A percentile compares a stretch with the other conserved stretches of the same genome.
phyloP scores from a whole-genome alignment of 805 yeast genomes.

The Cyberlindnera suaveolens region DNA sequence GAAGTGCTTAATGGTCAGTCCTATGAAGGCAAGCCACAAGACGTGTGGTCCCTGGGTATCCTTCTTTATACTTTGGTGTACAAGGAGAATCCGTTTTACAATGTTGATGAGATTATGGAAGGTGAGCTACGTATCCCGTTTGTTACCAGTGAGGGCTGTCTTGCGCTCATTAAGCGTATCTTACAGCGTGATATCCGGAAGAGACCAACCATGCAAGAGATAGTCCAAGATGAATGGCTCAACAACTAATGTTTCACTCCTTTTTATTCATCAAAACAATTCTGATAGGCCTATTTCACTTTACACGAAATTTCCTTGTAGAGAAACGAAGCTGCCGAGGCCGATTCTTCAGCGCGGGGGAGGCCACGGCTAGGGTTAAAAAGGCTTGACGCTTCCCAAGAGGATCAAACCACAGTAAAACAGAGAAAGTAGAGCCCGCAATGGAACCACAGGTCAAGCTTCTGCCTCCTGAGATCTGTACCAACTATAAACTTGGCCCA shows the following conservation, averaged over 20 bases:
- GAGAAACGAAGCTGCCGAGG: too few relatives aligned
- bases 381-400: too few relatives aligned
- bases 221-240: slow-evolving; percentile 70
- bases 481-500: slow-evolving; percentile 15
- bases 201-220: slow-evolving; percentile 71
- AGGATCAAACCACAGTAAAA: too few relatives aligned
- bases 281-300: too few relatives aligned
- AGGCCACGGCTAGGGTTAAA: too few relatives aligned
- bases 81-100: slow-evolving; percentile 93
- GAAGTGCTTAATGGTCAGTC: slow-evolving; percentile 87
- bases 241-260: slow-evolving; percentile 1
- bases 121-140: slow-evolving; percentile 74
- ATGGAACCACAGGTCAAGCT: slow-evolving; percentile 8
- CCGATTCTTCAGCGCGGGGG: too few relatives aligned
- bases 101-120: slow-evolving; percentile 92
- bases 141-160: slow-evolving; percentile 51
- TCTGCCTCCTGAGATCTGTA: slow-evolving; percentile 16
- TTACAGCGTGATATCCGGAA: slow-evolving; percentile 58
- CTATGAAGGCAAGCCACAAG: slow-evolving; percentile 91
- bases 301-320: too few relatives aligned
- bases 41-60: slow-evolving; percentile 95
- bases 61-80: slow-evolving; percentile 82
- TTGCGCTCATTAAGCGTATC: slow-evolving; percentile 55
- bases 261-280: too few relatives aligned
- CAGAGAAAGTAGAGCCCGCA: too few relatives aligned